phyloP scores from a whole-genome alignment of 306 rosid genomes.

The Clitoria ternatea region DNA sequence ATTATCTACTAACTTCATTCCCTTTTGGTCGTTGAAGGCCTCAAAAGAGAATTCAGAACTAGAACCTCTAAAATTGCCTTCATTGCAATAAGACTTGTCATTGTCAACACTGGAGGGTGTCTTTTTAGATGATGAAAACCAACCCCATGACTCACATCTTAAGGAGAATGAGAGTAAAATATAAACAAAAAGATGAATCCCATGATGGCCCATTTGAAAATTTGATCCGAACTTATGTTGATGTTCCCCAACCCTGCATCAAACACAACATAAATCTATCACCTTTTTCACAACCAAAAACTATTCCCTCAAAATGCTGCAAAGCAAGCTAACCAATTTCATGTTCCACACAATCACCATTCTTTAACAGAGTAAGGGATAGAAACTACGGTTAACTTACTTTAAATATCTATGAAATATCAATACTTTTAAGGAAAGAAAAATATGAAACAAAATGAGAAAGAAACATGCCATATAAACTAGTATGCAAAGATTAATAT shows the following conservation, averaged over 20 bases:
- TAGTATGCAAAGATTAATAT: neutral
- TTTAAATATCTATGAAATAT: no score
- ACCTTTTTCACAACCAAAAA: neutral
- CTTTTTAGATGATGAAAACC: conserved; percentile 53
- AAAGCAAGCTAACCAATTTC: no score
- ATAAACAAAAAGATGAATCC: conserved; percentile 21
- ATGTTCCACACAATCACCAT: neutral
- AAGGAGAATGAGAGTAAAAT: conserved; percentile 20
- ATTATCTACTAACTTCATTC: conserved; percentile 41
- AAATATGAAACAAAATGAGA: neutral
- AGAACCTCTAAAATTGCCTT: conserved; percentile 26
- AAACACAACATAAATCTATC: neutral
- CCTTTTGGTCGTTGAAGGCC: conserved; percentile 49
- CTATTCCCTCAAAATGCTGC: neutral
- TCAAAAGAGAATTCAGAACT: conserved; percentile 59
- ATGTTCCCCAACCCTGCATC: conserved; percentile 24
- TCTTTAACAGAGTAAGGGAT: no score
- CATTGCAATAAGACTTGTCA: conserved; percentile 17
- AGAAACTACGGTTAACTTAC: no score
- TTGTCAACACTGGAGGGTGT: neutral
- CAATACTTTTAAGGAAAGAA: no score
- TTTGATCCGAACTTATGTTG: neutral
- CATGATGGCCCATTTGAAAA: conserved; percentile 35
- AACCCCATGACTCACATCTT: conserved; percentile 55
- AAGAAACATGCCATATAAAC: neutral